Base-by-base conservation (phyloP, 1,284 basidiomycete genomes). In the Puccinia polysora region DNA sequence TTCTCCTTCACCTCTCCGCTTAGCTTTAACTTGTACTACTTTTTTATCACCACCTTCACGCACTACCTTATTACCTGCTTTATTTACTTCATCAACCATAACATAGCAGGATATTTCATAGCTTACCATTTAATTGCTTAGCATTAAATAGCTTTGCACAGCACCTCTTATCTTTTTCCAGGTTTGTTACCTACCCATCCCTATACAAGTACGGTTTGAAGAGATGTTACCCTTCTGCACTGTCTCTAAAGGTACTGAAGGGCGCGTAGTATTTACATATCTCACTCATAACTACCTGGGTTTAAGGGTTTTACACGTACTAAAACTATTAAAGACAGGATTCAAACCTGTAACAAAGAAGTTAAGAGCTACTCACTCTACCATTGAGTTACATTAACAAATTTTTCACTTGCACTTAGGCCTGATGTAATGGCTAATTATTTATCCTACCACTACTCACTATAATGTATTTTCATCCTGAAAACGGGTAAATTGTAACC, bases 151-250 rank as follows among this genome's bases (percentile, higher is more conserved):
- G 15, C 47, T 49, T 49, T n/a, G 47, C 47, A 49, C 25, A 49
- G 47, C 47, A 49, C 47, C 47, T 49, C 47, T 49, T 49, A 49
- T 49, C 47, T 49, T 49, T 15, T 49, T 49, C 47, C 47, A 23
- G 47, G 47, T 49, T 49, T 49, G 47, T 49, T 49, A 49, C 47
- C 47, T 49, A 49, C 47, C 47, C n/a, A n/a, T n/a, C n/a, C n/a
- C n/a, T n/a, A n/a, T n/a, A n/a, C n/a, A n/a, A 15, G 47, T 49
- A 49, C 47, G 47, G 47, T 49, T 23, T 49, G 25, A 49, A 49
- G 15, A 49, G 4, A 49, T 49, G 47, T 49, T 49, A 49, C 47
- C 47, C 47, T 49, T 23, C 47, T 49, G 4, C 47, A 49, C 47
- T 23, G 47, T 49, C 47, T 49, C 47, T 15, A 49, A 49, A 49